These are phyloP conservation scores for Agrocybe praecox DNA, from an alignment of 768 basidiomycete species.

Conservation along the genomic window DNA sequence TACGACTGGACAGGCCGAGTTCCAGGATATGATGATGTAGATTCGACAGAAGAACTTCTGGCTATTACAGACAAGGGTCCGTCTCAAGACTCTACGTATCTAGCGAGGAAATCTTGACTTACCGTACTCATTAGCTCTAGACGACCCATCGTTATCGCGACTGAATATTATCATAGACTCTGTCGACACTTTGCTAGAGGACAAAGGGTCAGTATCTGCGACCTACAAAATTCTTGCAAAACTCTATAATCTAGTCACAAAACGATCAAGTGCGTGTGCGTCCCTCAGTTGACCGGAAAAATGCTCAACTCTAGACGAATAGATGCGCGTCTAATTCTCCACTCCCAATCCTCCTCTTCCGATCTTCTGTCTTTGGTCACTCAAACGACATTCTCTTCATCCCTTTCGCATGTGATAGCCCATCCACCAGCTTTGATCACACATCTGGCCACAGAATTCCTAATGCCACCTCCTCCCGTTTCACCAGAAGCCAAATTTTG, in stretches of 20 bases:
- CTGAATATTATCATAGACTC: constrained; percentile 74
- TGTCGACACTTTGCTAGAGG: constrained; percentile 62
- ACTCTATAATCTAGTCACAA: constrained; percentile 44
- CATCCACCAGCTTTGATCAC: constrained; percentile 72
- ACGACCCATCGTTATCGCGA: constrained; percentile 45
- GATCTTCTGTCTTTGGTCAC: constrained; percentile 56
- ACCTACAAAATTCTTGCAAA: constrained; percentile 54
- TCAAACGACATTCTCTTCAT: constrained; percentile 64
- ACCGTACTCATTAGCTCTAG: constrained; percentile 12
- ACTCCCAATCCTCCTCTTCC: constrained; percentile 49
- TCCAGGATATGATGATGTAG: constrained; percentile 26
- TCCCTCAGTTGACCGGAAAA: not conserved
- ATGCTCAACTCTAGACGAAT: not conserved
- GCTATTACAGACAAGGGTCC: constrained; percentile 42
- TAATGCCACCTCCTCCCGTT: constrained; percentile 69
- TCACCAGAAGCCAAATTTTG: constrained; percentile 75
- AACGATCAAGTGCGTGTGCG: constrained; percentile 50
- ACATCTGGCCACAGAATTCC: constrained; percentile 71
- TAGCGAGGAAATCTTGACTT: not conserved
- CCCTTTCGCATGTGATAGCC: constrained; percentile 63
- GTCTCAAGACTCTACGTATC: not conserved
- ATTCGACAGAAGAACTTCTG: constrained; percentile 37
- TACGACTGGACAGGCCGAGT: constrained; percentile 30
- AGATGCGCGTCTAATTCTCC: constrained; percentile 57
- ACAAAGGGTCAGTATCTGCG: constrained; percentile 55